Evolutionary conservation across 306 rosid genomes (phyloP).

Genomic region (Pyrus bretschneideri): DNA sequence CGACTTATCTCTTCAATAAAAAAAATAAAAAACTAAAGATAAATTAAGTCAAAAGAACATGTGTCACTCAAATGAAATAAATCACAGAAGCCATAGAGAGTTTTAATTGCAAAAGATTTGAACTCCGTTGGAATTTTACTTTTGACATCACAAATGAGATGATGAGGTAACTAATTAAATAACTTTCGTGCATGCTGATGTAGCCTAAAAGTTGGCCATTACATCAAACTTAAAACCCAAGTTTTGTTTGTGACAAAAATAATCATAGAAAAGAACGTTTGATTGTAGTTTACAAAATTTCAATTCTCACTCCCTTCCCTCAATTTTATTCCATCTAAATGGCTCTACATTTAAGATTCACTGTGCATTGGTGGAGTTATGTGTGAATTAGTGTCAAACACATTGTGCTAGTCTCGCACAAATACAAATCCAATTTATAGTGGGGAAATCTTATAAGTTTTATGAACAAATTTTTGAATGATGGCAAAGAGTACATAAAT

Average conservation of each 20-base stretch:
- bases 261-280: neutral
- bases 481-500: neutral
- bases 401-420: neutral
- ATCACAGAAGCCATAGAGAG: too few relatives aligned
- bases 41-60: too few relatives aligned
- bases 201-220: neutral
- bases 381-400: neutral
- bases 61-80: too few relatives aligned
- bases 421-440: too few relatives aligned
- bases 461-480: too few relatives aligned
- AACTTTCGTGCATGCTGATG: neutral
- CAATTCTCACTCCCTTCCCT: neutral
- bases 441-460: too few relatives aligned
- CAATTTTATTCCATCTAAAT: too few relatives aligned
- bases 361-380: neutral
- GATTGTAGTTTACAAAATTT: neutral
- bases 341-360: neutral
- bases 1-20: too few relatives aligned
- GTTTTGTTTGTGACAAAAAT: neutral
- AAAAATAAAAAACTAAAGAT: too few relatives aligned
- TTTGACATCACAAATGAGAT: constrained; percentile 5
- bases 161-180: neutral
- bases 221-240: neutral
- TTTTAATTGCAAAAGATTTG: too few relatives aligned
- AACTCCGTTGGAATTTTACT: neutral